A percentile compares a stretch with the other conserved stretches of the same genome.
phyloP scores from a whole-genome alignment of 192 early-diverging fungal genomes.

The Gonapodya sp. region DNA sequence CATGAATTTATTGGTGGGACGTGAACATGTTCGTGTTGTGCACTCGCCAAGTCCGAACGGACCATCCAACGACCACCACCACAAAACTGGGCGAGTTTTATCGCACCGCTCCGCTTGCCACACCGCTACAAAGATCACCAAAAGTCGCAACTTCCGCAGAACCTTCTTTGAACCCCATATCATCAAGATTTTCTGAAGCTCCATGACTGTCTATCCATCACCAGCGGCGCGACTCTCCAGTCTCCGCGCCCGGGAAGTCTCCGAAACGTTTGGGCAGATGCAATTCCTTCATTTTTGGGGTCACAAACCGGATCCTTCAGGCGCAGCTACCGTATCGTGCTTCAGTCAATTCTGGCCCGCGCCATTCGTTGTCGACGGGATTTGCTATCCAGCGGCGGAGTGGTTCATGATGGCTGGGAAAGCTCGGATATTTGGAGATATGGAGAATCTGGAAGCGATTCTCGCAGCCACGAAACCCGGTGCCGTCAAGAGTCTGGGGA shows the following conservation, averaged over 20 bases:
- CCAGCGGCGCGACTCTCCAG: neutral
- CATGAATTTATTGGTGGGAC: too few species aligned
- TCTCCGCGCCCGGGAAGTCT: neutral
- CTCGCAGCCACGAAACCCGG: neutral
- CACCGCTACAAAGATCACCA: too few species aligned
- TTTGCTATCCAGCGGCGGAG: neutral
- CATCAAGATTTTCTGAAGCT: too few species aligned
- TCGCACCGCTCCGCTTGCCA: too few species aligned
- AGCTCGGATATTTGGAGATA: neutral
- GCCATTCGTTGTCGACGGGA: neutral
- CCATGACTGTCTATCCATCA: neutral
- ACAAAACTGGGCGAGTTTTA: too few species aligned
- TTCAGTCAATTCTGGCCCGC: neutral
- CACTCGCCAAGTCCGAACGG: too few species aligned
- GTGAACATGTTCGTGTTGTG: too few species aligned
- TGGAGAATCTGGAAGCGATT: neutral
- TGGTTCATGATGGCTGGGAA: slow-evolving; percentile 4
- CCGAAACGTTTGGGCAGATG: neutral
- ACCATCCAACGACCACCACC: too few species aligned
- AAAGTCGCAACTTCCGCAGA: too few species aligned
- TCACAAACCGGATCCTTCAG: neutral
- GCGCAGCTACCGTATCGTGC: neutral
- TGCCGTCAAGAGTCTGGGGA: neutral
- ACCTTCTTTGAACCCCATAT: too few species aligned
- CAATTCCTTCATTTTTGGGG: neutral